Base-by-base conservation (phyloP, 352 stramenopile genomes). In the Phytophthora agathidicida region DNA sequence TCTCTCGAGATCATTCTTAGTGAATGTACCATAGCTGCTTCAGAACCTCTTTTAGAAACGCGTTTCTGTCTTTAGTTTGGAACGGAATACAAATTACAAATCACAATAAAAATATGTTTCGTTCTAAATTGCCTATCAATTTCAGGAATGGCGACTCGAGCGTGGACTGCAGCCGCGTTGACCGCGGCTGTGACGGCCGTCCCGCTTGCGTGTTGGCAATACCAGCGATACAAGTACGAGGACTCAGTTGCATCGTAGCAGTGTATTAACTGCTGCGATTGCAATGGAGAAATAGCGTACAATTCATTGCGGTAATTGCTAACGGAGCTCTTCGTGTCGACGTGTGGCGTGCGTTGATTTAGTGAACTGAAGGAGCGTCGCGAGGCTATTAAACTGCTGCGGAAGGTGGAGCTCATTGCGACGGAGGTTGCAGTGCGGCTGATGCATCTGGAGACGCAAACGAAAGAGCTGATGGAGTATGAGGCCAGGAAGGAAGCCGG, bases 401-500 rank as follows among this genome's bases (percentile, higher is more conserved):
- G 52, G 10, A 87, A 89, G 49, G 82, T 95, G 28, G 80, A 95
- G 26, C 60, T 83, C 3, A 85, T 95, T 59, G 78, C 86, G 1
- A 69, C 62, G 10, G 79, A 91, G 30, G 80, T 95, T 22, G 60
- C 65, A 1, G 71, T 88, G 31, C 83, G 85, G 2, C 52, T 95
- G 26, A 78, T 75, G 71, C 69, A 89, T 24, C 7, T 91, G 31
- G 75, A 89, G 48, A 86, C 71, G 11, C 75, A 93, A 59, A 68
- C 70, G n/a, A 73, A 91, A 27, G 78, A 91, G 36, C 50, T 85
- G 19, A 23, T 88, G 4, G 72, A 71, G 19, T 77, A 81, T 23
- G 70, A 89, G 48, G 61, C 61, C 17, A 60, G 55, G 11, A 67
- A 77, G 3, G 57, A 73, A 1, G 28, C 48, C 8, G 41, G 52